Base-by-base conservation (phyloP, 2,329 filamentous ascomycete genomes). In the Rugonectria rugulosa region DNA sequence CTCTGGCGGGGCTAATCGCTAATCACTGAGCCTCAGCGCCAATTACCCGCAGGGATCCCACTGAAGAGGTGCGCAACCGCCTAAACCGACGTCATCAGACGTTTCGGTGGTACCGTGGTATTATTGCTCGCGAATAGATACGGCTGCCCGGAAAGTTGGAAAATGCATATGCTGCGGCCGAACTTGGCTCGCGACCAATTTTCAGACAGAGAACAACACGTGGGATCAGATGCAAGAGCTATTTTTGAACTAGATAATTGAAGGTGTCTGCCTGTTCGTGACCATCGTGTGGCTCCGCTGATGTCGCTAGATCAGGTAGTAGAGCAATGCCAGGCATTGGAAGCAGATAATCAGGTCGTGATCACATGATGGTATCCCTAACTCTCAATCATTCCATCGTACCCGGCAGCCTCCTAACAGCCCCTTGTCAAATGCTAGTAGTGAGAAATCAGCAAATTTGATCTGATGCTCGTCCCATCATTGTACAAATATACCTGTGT, bases 61-160 rank as follows among this genome's bases (percentile, higher is more conserved):
- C 51, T 48, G 42, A 53, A 47, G 20, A 43, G 26, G 32, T 41
- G 27, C 21, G 38, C 44, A 29, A 41, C 45, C 46, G 53, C 40
- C 36, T 46, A 50, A 50, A 56, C 17, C 53, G 53, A 56, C 53
- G 53, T 56, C 53, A 56, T 56, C 19, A 29, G 36, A 10, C 29
- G 12, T 11, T 14, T 9, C 12, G 7, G 29, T 32, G n/a, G 29
- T 32, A 14, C 29, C 11, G 29, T n/a, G n/a, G n/a, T n/a, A n/a
- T n/a, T n/a, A n/a, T n/a, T 23, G 19, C 37, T 40, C 11, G 15
- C 19, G 37, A 14, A 14, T 21, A 40, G 37, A 40, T 40, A 21
- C n/a, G n/a, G n/a, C n/a, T n/a, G n/a, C n/a, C n/a, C n/a, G n/a
- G n/a, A n/a, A n/a, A n/a, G n/a, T n/a, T n/a, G n/a, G n/a, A n/a